Base-by-base conservation (phyloP, 495 filamentous ascomycete species). In the Hypoxylon fragiforme region DNA sequence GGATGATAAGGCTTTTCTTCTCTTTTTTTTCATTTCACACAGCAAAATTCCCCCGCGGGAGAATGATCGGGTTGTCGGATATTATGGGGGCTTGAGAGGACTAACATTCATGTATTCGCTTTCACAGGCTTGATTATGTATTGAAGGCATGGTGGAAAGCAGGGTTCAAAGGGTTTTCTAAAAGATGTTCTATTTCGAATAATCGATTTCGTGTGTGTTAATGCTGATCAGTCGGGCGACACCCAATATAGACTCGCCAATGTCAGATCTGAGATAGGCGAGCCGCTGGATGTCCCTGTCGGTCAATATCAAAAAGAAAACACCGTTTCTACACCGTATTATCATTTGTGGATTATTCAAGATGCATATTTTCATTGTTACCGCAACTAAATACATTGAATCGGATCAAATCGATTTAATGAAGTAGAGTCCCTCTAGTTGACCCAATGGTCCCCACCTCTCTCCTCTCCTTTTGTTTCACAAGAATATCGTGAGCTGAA, bases 11-110 rank as follows among this genome's bases (percentile, higher is more conserved):
- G 58, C 13, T 47, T 31, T 54, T 50, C 13, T 47, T 36, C 44
- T 50, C 26, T 13, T 42, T 56, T 53, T n/a, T n/a, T n/a, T n/a
- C n/a, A n/a, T 51, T 16, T 46, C 47, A 45, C 51, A 62, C 37
- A 62, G 46, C 52, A 52, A 40, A 41, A 57, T 57, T 62, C 58
- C 58, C 58, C 58, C 58, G 49, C 58, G 58, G 58, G 58, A 62
- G 57, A 53, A 52, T 53, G 52, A 42, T 43, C 45, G 58, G 58
- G 20, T 56, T 51, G 39, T 47, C 35, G 36, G 36, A 52, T 37
- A 45, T 32, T 52, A 51, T 32, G 44, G 39, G 20, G 28, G 5
- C 34, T 44, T 5, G 34, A 46, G 31, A 47, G 38, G 47, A 26
- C 14, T 30, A 30, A 44, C 45, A 42, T 37, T 47, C 7, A 41